Evolutionary conservation across 1,139 yeast species (phyloP).

Genomic region (Suhomyces yuchorum): DNA sequence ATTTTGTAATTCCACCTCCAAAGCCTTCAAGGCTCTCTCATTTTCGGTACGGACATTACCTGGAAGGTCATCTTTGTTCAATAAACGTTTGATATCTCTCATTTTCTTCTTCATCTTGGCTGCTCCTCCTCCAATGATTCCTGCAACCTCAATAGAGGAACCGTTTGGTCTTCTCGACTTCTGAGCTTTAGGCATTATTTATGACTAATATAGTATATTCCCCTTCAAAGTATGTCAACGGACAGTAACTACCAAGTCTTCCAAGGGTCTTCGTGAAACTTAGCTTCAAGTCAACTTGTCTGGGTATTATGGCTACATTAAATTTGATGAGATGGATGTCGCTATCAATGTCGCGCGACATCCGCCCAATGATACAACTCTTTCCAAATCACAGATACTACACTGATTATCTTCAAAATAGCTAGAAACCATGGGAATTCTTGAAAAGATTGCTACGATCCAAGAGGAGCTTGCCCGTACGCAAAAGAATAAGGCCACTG

Average conservation of each 20-base stretch:
- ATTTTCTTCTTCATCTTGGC: slow-evolving; percentile 78
- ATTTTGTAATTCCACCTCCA: slow-evolving; percentile 63
- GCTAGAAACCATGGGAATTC: slow-evolving; percentile 18
- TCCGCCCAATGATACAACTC: background rate
- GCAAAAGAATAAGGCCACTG: slow-evolving; percentile 97
- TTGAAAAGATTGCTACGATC: slow-evolving; percentile 83
- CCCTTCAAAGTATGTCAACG: too few species aligned
- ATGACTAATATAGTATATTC: background rate
- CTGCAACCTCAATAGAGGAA: slow-evolving; percentile 29
- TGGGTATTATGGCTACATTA: background rate
- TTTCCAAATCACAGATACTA: background rate
- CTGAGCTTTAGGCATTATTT: slow-evolving; percentile 19
- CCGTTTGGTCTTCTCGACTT: slow-evolving; percentile 19
- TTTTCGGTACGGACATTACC: slow-evolving; percentile 78
- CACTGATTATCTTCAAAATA: background rate
- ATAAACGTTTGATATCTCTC: slow-evolving; percentile 77
- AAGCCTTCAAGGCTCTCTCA: slow-evolving; percentile 81
- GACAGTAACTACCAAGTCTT: too few species aligned
- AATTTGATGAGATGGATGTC: slow-evolving; percentile 10
- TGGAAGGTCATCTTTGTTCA: slow-evolving; percentile 63
- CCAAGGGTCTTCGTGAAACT: too few species aligned
- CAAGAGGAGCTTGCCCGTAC: slow-evolving; percentile 94
- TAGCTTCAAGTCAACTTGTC: background rate
- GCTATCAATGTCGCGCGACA: slow-evolving; percentile 4
- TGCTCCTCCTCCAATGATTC: slow-evolving; percentile 39